Percentiles rank a stretch among this genome's conserved stretches.
phyloP scores from a whole-genome alignment of 768 basidiomycete genomes.

The Tylopilus rubrobrunneus region DNA sequence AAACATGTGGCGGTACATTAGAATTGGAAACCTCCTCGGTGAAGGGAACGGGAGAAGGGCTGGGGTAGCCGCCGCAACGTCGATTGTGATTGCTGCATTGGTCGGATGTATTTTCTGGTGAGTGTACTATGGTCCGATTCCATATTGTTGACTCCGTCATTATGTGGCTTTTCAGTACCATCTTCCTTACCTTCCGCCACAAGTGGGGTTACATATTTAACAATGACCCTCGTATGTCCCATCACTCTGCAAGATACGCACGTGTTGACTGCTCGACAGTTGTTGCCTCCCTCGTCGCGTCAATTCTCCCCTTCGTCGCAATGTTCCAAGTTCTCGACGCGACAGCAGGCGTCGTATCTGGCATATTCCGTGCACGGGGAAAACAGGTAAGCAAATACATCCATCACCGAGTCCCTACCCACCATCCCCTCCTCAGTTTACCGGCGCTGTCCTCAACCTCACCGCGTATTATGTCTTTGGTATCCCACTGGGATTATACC shows the following conservation, averaged over 20 bases:
- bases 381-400: slow-evolving; percentile 48
- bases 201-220: slow-evolving; percentile 78
- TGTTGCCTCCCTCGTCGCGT: slow-evolving; percentile 46
- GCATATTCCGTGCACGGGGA: slow-evolving; percentile 80
- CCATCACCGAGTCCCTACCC: background rate
- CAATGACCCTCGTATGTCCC: slow-evolving; percentile 47
- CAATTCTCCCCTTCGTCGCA: slow-evolving; percentile 71
- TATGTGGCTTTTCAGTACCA: slow-evolving; percentile 31
- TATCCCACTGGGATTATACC: slow-evolving; percentile 77
- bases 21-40: slow-evolving; percentile 87
- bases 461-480: slow-evolving; percentile 80
- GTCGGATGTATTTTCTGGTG: slow-evolving; percentile 70
- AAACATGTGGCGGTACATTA: slow-evolving; percentile 22
- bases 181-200: slow-evolving; percentile 59
- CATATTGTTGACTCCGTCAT: background rate
- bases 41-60: slow-evolving; percentile 75
- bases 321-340: slow-evolving; percentile 88
- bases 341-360: slow-evolving; percentile 58
- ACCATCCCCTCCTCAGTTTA: slow-evolving; percentile 38
- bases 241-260: background rate
- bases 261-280: slow-evolving; percentile 30
- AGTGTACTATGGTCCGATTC: slow-evolving; percentile 1
- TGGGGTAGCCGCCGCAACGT: slow-evolving; percentile 56
- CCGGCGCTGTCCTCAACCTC: slow-evolving; percentile 60
- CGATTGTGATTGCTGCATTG: slow-evolving; percentile 61